Percentiles rank a stretch among this genome's conserved stretches.
Evolutionary conservation across 2,329 filamentous ascomycete genomes (phyloP).

Genomic region (Didymella keratinophila): DNA sequence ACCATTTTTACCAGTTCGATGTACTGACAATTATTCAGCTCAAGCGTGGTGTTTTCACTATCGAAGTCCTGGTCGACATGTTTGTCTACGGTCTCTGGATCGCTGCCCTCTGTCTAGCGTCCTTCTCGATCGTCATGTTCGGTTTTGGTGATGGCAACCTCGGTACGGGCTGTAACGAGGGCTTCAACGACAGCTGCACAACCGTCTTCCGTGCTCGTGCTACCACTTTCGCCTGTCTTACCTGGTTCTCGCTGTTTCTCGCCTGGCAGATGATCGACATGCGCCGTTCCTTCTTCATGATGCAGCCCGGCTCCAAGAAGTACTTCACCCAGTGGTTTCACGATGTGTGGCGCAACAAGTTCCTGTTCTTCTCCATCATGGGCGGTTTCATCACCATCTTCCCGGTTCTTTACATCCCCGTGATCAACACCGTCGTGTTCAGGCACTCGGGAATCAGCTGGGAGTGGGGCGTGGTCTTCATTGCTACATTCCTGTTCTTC

Average conservation of each 20-base stretch:
- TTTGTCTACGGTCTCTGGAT: constrained; percentile 48
- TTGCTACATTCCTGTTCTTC: constrained; percentile 70
- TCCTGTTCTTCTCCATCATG: constrained; percentile 60
- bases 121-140: constrained; percentile 47
- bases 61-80: constrained; percentile 48
- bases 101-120: constrained; percentile 43
- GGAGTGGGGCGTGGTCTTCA: constrained; percentile 74
- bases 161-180: constrained; percentile 43
- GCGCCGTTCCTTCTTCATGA: constrained; percentile 76
- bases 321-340: constrained; percentile 68
- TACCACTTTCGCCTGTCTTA: constrained; percentile 76
- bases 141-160: constrained; percentile 45
- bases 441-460: constrained; percentile 70
- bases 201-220: constrained; percentile 64
- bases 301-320: constrained; percentile 68
- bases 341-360: constrained; percentile 75
- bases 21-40: constrained; percentile 31
- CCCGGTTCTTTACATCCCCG: constrained; percentile 67
- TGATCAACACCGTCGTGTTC: constrained; percentile 70
- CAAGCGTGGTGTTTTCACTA: constrained; percentile 48
- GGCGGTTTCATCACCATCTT: constrained; percentile 43
- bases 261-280: constrained; percentile 77
- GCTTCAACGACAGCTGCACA: constrained; percentile 37
- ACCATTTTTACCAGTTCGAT: background rate
- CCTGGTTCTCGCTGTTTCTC: constrained; percentile 78